Evolutionary conservation across 129 eudicot genomes (phyloP), one percentile per base, ranked within the genome.

Genomic region (Mikania micrantha): DNA sequence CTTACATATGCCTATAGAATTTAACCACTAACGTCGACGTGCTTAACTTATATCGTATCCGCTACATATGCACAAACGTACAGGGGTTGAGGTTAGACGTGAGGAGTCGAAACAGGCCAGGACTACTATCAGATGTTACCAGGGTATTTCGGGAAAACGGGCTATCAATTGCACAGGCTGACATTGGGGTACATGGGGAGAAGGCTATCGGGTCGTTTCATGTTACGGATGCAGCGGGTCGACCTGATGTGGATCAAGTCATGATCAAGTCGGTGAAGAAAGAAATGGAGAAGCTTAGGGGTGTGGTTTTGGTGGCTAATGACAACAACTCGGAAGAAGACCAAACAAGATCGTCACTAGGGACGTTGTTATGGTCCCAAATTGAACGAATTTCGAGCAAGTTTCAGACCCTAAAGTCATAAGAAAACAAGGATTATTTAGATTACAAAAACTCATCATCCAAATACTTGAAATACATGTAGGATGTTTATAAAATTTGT

Each of bases 111-210:
- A 78, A 89, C 69, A 74, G 96, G 59, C 47, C 75, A 4, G 95
- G 99, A 24, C 72, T 93, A 11, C 81, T 93, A 25, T 84, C 99
- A 4, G 95, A 93, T n/a, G 85, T 93, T 16, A 93, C 96, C 2
- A 79, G 96, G 44, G 92, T 81, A 39, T 82, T 93, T 27, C 84
- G 96, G 38, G 96, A 93, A 74, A 78, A 84, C 40, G 96, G 99
- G 27, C 81, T 93, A 4, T 84, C 99, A 0, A 78, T 93, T 39
- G 73, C 81, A 21, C 79, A 90, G 77, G 88, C 86, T 4, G 92
- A 93, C 79, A 74, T 93, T 3, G 79, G 96, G 35, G 74, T 71
- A 38, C 78, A 65, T 10, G 95, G 87, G 1, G 86, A 86, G 34
- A 83, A 59, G 38, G 99, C 92, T 8, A 64, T 85, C 0, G 99